Percentiles rank a stretch among this genome's conserved stretches.
Evolutionary conservation across 2,329 filamentous ascomycete species (phyloP).

Genomic region (Alternaria consortialis): DNA sequence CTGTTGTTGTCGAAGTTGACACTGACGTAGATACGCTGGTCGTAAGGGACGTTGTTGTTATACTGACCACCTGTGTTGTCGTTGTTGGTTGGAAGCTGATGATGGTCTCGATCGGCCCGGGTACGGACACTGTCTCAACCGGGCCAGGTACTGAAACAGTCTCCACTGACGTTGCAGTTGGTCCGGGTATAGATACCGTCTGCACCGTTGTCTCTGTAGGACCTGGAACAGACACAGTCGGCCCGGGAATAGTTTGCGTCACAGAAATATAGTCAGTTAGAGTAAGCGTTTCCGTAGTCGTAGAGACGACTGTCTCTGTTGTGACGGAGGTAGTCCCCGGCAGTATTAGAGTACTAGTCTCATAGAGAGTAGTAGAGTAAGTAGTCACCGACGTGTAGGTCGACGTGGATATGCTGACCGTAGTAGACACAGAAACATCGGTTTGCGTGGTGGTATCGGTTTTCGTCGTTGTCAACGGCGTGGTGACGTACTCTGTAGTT

Average conservation of each 20-base stretch:
- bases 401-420: conserved; percentile 28
- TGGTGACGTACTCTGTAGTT: conserved; percentile 22
- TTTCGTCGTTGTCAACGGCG: conserved; percentile 17
- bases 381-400: conserved; percentile 25
- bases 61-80: conserved; percentile 5
- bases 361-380: conserved; percentile 8
- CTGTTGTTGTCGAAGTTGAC: conserved; percentile 12
- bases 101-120: conserved; percentile 1
- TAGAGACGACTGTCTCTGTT: conserved; percentile 24
- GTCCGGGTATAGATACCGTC: conserved; percentile 6
- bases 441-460: conserved; percentile 19
- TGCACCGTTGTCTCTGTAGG: conserved; percentile 19
- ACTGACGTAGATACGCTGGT: conserved; percentile 14
- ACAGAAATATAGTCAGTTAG: conserved; percentile 14
- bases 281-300: conserved; percentile 16
- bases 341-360: conserved; percentile 9
- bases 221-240: conserved; percentile 22
- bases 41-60: conserved; percentile 7
- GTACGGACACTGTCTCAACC: neutral
- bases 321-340: conserved; percentile 18
- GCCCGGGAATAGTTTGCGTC: conserved; percentile 11
- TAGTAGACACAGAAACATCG: conserved; percentile 24
- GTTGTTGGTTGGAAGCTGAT: conserved; percentile 14
- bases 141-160: conserved; percentile 7
- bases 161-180: conserved; percentile 2